These are phyloP conservation scores for Clathrospora elynae DNA, from an alignment of 2,329 filamentous ascomycete species.

Conservation along the genomic window DNA sequence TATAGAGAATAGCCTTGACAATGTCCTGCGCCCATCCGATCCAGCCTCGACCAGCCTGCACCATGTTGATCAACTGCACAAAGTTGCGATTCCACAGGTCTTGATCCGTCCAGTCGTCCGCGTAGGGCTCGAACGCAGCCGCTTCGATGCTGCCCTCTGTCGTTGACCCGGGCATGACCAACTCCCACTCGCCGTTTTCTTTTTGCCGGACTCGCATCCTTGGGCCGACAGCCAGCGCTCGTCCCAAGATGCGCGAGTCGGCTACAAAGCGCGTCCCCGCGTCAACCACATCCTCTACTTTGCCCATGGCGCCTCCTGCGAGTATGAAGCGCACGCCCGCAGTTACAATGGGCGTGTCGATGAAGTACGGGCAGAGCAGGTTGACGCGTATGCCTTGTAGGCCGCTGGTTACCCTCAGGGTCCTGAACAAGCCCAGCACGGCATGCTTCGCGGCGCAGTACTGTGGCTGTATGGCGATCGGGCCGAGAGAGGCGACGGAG, in stretches of 20 bases:
- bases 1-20: conserved; percentile 35
- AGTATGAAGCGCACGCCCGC: conserved; percentile 57
- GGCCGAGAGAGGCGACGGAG: conserved; percentile 61
- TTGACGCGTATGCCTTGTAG: conserved; percentile 64
- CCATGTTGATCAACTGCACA: conserved; percentile 59
- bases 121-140: conserved; percentile 66
- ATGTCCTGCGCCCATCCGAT: conserved; percentile 54
- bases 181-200: conserved; percentile 41
- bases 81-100: conserved; percentile 63
- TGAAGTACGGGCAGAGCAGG: conserved; percentile 70
- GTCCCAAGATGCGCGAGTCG: conserved; percentile 62
- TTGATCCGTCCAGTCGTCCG: conserved; percentile 61
- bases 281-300: conserved; percentile 65
- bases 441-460: conserved; percentile 70
- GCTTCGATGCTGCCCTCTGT: conserved; percentile 49
- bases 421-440: conserved; percentile 67
- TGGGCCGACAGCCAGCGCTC: conserved; percentile 64
- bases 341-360: conserved; percentile 64
- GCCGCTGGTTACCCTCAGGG: conserved; percentile 58
- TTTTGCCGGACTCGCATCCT: conserved; percentile 56
- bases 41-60: conserved; percentile 60
- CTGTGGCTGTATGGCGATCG: conserved; percentile 52
- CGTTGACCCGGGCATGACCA: conserved; percentile 30
- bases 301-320: conserved; percentile 61
- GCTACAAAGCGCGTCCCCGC: conserved; percentile 66